phyloP scores from a whole-genome alignment of 1,139 yeast species.

The Saccharomyces uvarum region DNA sequence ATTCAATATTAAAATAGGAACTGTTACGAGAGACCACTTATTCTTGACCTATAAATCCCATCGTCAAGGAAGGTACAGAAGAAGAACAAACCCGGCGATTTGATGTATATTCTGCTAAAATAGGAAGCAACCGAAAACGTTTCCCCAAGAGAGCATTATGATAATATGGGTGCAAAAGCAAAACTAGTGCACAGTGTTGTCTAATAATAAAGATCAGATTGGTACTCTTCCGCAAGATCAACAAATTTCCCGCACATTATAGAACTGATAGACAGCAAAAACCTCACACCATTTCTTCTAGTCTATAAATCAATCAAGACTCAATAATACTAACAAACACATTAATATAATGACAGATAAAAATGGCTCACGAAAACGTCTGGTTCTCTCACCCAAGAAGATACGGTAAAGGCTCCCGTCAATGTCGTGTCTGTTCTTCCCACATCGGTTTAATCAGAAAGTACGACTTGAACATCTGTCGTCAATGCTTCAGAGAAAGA shows the following conservation, averaged over 20 bases:
- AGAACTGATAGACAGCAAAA: background rate
- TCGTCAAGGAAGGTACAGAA: background rate
- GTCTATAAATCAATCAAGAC: background rate
- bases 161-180: background rate
- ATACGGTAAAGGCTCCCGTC: constrained; percentile 99
- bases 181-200: background rate
- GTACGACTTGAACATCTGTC: constrained; percentile 99
- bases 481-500: constrained; percentile 99
- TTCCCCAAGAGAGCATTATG: background rate
- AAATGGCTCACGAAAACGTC: constrained; percentile 99
- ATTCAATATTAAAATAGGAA: background rate
- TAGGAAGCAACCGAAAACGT: background rate
- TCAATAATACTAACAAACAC: background rate
- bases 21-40: background rate
- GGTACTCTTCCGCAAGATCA: background rate
- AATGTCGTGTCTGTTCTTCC: constrained; percentile 98
- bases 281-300: background rate
- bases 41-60: background rate
- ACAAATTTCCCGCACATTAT: background rate
- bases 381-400: constrained; percentile 99
- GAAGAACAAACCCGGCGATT: background rate
- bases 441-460: constrained; percentile 99
- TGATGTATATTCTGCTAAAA: background rate
- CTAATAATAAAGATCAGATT: background rate
- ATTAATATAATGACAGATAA: constrained; percentile 19